Conservation (phyloP, 2,329 filamentous ascomycete species). For the Fusarium sp. region DNA sequence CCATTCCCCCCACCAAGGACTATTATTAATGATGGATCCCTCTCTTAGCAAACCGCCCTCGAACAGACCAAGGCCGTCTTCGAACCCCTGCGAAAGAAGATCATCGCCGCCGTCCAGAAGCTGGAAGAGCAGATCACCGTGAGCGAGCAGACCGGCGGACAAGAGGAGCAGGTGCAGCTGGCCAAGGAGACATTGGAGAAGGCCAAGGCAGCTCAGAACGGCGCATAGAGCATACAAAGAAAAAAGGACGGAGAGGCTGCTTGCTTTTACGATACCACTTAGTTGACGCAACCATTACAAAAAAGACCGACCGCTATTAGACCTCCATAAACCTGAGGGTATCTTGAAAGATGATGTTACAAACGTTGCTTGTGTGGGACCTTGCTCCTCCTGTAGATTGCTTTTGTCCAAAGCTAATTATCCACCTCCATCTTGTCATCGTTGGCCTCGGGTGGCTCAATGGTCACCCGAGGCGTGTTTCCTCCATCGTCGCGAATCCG, state of each 20-base stretch:
- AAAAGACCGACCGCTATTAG: conserved; percentile 14
- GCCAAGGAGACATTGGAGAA: conserved; percentile 66
- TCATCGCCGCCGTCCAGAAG: conserved; percentile 77
- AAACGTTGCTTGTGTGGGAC: conserved; percentile 4
- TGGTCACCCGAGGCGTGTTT: conserved; percentile 59
- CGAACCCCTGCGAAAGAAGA: conserved; percentile 76
- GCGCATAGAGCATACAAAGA: conserved; percentile 10
- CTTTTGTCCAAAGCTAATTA: conserved; percentile 47
- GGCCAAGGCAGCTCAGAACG: conserved; percentile 55
- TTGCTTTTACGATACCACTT: conserved; percentile 37
- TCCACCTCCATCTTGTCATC: conserved; percentile 76
- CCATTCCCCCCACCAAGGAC: not conserved
- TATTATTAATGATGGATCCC: conserved; percentile 13
- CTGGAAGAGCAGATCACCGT: conserved; percentile 82
- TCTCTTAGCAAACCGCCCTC: conserved; percentile 80
- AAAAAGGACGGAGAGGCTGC: not conserved
- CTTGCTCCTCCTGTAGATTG: not conserved
- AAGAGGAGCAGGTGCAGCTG: conserved; percentile 63
- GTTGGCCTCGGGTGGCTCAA: conserved; percentile 61
- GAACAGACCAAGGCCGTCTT: conserved; percentile 91
- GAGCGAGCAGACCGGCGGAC: conserved; percentile 60
- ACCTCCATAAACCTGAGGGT: conserved; percentile 41
- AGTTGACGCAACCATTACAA: conserved; percentile 12
- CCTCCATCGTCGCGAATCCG: conserved; percentile 58
- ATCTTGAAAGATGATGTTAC: conserved; percentile 41